Evolutionary conservation across 1,284 basidiomycete genomes (phyloP), one percentile per base, ranked within the genome.

Genomic region (Rhodotorula sp.): DNA sequence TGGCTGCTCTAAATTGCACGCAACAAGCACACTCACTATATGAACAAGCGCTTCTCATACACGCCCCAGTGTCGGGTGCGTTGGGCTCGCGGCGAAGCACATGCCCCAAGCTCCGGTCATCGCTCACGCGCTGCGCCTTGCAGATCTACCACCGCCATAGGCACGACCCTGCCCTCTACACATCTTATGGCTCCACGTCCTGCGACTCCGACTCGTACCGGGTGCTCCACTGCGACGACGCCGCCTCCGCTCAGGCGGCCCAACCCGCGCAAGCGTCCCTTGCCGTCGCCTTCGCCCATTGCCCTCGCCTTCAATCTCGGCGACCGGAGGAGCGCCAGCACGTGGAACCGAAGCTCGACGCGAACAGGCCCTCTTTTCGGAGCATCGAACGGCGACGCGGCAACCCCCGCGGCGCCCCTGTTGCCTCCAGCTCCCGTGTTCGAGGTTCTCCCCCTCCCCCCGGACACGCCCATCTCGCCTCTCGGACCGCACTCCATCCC

Each of bases 351-450:
- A 15, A n/a, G 8, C 18, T 23, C 23, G n/a, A 7, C 4, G 29
- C 8, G 14, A 15, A 15, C 23, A 29, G 16, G 8, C 26, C 8
- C 18, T 26, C 59, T 47, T 7, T 31, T 21, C n/a, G n/a, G 5
- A 15, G 26, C 14, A 18, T n/a, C 5, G 23, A 23, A n/a, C 34
- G 23, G 20, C 21, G 31, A 23, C 34, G 18, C 59, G 61, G 59
- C 65, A 5, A 47, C 67, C 2, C 64, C 65, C 14, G 46, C 54
- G 0, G 65, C 72, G 3, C 68, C 72, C 8, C 68, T 70, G 12
- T 65, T 70, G 47, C 72, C 66, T 2, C 58, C 68, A 12, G 68
- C 69, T 0, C 63, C 68, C 14, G 65, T 68, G 60, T 73, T 70
- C 61, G 68, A 66, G 51, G 57, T 64, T 16, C 64, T 72, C 56